These are phyloP conservation scores for Elongisporangium anandrum DNA, from an alignment of 352 stramenopile species.

Conservation along the genomic window DNA sequence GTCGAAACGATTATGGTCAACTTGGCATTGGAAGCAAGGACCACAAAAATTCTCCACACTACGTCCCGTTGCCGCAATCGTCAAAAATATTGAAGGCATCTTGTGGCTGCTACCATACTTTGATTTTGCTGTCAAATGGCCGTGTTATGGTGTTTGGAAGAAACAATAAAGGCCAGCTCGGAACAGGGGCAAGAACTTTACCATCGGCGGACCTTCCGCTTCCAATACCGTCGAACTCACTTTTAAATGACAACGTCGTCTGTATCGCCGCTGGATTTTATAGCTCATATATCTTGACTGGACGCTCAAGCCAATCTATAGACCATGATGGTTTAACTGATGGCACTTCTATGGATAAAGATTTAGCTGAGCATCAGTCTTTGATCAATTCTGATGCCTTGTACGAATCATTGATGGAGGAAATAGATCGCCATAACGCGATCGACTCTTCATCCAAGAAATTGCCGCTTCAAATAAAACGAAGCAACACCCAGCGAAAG, in stretches of 20 bases:
- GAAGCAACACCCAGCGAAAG: conserved; percentile 38
- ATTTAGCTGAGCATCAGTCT: conserved; percentile 53
- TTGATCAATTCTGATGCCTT: conserved; percentile 64
- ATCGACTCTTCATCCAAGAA: conserved; percentile 8
- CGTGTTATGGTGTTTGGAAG: conserved; percentile 85
- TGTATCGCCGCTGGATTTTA: conserved; percentile 83
- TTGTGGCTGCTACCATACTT: conserved; percentile 81
- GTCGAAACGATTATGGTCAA: conserved; percentile 84
- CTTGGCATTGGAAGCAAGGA: conserved; percentile 86
- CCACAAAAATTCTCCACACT: conserved; percentile 79
- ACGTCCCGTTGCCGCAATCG: conserved; percentile 71
- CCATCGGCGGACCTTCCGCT: conserved; percentile 79
- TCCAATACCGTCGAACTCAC: conserved; percentile 65
- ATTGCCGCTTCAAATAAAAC: conserved; percentile 41
- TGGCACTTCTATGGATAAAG: conserved; percentile 38
- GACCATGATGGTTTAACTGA: conserved; percentile 29
- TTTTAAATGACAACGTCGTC: conserved; percentile 80
- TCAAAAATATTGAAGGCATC: conserved; percentile 74
- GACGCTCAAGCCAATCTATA: conserved; percentile 37
- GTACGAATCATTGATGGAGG: conserved; percentile 84
- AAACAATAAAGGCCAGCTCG: conserved; percentile 87
- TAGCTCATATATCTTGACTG: conserved; percentile 86
- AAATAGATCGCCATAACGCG: conserved; percentile 64
- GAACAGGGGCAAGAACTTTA: conserved; percentile 65
- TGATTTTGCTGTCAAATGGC: conserved; percentile 73